Evolutionary conservation across 257 asterid genomes (phyloP), one percentile per base, ranked within the genome.

Genomic region (Plantago ovata): DNA sequence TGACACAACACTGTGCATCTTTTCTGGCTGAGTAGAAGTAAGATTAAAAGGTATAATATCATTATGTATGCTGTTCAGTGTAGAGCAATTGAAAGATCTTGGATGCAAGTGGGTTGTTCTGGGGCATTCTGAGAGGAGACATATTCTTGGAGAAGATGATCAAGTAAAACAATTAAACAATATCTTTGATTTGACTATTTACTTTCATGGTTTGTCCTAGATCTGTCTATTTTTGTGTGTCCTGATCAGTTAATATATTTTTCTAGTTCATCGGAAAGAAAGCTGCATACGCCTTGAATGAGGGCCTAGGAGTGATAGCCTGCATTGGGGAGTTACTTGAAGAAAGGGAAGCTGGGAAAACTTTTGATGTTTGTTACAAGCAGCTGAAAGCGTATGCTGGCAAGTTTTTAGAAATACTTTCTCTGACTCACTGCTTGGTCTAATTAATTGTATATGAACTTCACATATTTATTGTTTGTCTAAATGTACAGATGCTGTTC

Each of bases 31-130:
- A 12, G 9, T n/a, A 45, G 41, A 23, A 60, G 4, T 24, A 13
- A 2, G 55, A 45, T 53, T 49, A 52, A 36, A 38, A 58, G 13
- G 13, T 16, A n/a, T n/a, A n/a, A 59, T 24, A 39, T 67, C 24
- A 49, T 28, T 21, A 28, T 52, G 71, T 62, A 8, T 65, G 45
- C 18, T 38, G 36, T 54, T 60, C 72, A 93, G 99, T 23, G 96
- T 74, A 64, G 99, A 93, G 54, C 99, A 93, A 75, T 67, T 93
- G 79, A 82, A 81, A 53, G 97, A 93, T 81, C 49, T 93, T 59
- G 99, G 99, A 43, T 86, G 95, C 89, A 75, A 78, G 72, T 93
- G 99, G 99, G 97, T 89, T 58, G 80, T 93, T 75, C 82, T 89
- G 61, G 99, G 99, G 55, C 99, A 93, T 64, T 93, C 99, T 65